phyloP scores from a whole-genome alignment of 2,329 filamentous ascomycete genomes.

The Pseudocercospora cruenta region DNA sequence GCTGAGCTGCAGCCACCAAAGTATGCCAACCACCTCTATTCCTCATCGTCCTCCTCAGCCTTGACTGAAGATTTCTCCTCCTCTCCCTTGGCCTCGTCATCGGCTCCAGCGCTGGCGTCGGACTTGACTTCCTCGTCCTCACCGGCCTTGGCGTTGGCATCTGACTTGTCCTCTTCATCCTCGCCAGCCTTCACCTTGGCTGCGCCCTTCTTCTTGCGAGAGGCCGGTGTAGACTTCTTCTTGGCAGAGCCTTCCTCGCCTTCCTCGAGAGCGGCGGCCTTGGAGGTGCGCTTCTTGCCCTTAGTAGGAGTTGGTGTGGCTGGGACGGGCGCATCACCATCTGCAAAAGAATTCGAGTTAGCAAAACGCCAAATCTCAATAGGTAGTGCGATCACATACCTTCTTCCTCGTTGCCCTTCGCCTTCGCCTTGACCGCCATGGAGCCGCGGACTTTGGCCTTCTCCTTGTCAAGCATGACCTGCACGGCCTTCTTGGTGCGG shows the following conservation, averaged over 20 bases:
- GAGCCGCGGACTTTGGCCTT: constrained; percentile 32
- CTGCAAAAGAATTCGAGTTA: constrained; percentile 2
- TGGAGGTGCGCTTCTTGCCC: constrained; percentile 31
- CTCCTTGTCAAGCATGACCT: constrained; percentile 39
- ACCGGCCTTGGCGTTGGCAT: constrained; percentile 16
- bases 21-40: not conserved
- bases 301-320: constrained; percentile 22
- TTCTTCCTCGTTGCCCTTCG: not conserved
- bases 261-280: constrained; percentile 22
- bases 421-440: constrained; percentile 9
- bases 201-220: constrained; percentile 24
- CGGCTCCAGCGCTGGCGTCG: constrained; percentile 15
- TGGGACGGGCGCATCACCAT: constrained; percentile 9
- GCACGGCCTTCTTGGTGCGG: constrained; percentile 36
- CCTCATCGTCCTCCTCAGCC: not conserved
- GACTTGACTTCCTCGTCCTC: constrained; percentile 18
- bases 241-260: constrained; percentile 23
- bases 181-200: constrained; percentile 18
- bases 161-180: constrained; percentile 16
- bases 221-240: constrained; percentile 22
- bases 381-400: not conserved
- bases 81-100: constrained; percentile 8
- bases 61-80: not conserved
- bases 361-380: not conserved
- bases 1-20: constrained; percentile 6